Base-by-base conservation (phyloP, 208 protist genomes). In the Crithidia fasciculata region DNA sequence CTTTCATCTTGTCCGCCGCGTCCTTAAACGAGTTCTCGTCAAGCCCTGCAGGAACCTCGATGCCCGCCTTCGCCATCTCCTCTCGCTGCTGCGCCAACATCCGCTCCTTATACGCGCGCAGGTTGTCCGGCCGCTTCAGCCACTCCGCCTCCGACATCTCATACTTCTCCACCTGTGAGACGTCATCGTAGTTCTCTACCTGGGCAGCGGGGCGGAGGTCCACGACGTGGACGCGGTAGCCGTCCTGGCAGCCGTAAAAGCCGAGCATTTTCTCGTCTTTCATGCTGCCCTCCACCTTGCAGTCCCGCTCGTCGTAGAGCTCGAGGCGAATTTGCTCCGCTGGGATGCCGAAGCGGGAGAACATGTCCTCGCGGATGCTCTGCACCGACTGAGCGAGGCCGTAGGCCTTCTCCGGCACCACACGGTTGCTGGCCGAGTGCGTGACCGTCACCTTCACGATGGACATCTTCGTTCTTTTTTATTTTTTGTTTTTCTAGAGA, bases 111-210 rank as follows among this genome's bases (percentile, higher is more conserved):
- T 94, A 94, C 15, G 81, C 85, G 16, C 93, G 77, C 8, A 95
- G 53, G 72, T 94, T 95, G 74, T 96, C 87, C 16, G 70, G 72
- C 57, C 93, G 91, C 72, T 93, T 93, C n/a, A 85, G 76, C 82
- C 92, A 98, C 59, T 95, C 91, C 76, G 95, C 90, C 60, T 98
- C 93, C 6, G 89, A 75, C 60, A 98, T 96, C 45, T 92, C 89
- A 66, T 87, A 98, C 82, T 98, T 98, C 79, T 98, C 78, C 41
- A 98, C 92, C 76, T 95, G 69, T 3, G 87, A 91, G 12, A 96
- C 82, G 72, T 97, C 93, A 19, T 94, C 87, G 76, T 78, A 97
- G 70, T 89, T 89, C 19, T 86, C 78, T 7, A 93, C 59, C 69
- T 85, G 64, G n/a, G 79, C 69, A 7, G 85, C 50, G 9, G 95